These are phyloP conservation scores for Colletotrichum acutatum DNA, from an alignment of 2,329 filamentous ascomycete species.

Conservation along the genomic window DNA sequence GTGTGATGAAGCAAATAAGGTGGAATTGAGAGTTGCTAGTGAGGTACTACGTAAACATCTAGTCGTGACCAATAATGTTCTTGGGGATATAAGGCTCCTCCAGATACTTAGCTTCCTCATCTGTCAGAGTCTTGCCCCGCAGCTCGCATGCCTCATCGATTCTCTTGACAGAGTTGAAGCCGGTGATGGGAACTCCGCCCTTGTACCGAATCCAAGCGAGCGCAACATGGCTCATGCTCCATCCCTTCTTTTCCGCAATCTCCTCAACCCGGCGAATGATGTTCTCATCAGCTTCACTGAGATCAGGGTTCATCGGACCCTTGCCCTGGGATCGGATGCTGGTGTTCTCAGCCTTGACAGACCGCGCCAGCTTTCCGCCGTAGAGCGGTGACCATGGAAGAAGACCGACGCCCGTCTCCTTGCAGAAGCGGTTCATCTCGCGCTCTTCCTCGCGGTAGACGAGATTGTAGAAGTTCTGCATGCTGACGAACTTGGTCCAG, in stretches of 20 bases:
- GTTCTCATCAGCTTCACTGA: slow-evolving; percentile 14
- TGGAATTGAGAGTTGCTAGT: background rate
- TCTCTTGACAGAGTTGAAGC: slow-evolving; percentile 27
- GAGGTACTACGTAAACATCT: background rate
- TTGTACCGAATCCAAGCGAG: slow-evolving; percentile 29
- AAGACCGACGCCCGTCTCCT: slow-evolving; percentile 51
- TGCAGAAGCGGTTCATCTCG: slow-evolving; percentile 55
- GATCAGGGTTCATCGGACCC: background rate
- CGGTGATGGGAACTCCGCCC: slow-evolving; percentile 28
- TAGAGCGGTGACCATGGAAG: slow-evolving; percentile 34
- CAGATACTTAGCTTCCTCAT: slow-evolving; percentile 23
- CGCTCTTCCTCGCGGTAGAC: slow-evolving; percentile 68
- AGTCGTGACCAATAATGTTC: slow-evolving; percentile 40
- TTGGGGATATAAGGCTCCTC: slow-evolving; percentile 31
- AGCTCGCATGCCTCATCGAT: slow-evolving; percentile 29
- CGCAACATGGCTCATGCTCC: slow-evolving; percentile 33
- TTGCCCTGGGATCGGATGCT: slow-evolving; percentile 1
- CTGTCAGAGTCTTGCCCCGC: slow-evolving; percentile 19
- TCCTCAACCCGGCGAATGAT: slow-evolving; percentile 32
- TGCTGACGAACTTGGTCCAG: slow-evolving; percentile 67
- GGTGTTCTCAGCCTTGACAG: background rate
- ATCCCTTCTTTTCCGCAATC: slow-evolving; percentile 28
- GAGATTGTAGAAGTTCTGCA: slow-evolving; percentile 68
- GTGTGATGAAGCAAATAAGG: background rate
- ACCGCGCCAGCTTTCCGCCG: slow-evolving; percentile 21